Percentiles rank a stretch among this genome's conserved stretches.
Evolutionary conservation across 2,329 filamentous ascomycete species (phyloP).

Genomic region (Ascochyta pisi): DNA sequence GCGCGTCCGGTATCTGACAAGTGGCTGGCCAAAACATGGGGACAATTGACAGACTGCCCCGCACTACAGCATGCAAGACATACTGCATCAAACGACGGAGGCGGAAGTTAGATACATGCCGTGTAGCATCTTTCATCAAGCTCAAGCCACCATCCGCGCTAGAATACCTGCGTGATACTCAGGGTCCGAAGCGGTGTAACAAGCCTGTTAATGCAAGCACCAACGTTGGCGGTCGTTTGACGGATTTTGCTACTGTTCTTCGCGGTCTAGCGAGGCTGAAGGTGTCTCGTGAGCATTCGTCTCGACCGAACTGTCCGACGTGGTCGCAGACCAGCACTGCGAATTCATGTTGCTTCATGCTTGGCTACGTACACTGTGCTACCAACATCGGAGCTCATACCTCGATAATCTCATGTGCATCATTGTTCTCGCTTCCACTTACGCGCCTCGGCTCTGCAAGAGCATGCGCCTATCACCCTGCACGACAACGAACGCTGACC

Average conservation of each 20-base stretch:
- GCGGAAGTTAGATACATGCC: neutral
- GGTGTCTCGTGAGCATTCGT: slow-evolving; percentile 37
- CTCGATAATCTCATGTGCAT: neutral
- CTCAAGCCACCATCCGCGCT: slow-evolving; percentile 19
- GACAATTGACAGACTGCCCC: neutral
- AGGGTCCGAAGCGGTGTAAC: slow-evolving; percentile 37
- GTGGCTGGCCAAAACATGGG: neutral
- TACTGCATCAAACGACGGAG: neutral
- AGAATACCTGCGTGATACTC: slow-evolving; percentile 22
- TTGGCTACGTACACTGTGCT: neutral
- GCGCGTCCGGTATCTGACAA: neutral
- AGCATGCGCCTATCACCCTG: neutral
- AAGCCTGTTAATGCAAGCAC: slow-evolving; percentile 3
- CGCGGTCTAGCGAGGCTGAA: slow-evolving; percentile 4
- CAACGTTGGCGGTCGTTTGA: neutral
- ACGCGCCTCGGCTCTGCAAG: neutral
- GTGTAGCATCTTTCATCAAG: slow-evolving; percentile 8
- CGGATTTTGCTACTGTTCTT: neutral
- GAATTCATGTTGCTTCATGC: neutral
- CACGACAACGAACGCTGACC: slow-evolving; percentile 4
- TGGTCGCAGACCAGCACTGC: neutral
- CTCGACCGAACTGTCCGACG: slow-evolving; percentile 7
- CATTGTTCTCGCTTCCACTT: neutral
- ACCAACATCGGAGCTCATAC: neutral
- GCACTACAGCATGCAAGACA: slow-evolving; percentile 5